phyloP scores from a whole-genome alignment of 176 grass and related monocot species.

The Oryza glumipatula region DNA sequence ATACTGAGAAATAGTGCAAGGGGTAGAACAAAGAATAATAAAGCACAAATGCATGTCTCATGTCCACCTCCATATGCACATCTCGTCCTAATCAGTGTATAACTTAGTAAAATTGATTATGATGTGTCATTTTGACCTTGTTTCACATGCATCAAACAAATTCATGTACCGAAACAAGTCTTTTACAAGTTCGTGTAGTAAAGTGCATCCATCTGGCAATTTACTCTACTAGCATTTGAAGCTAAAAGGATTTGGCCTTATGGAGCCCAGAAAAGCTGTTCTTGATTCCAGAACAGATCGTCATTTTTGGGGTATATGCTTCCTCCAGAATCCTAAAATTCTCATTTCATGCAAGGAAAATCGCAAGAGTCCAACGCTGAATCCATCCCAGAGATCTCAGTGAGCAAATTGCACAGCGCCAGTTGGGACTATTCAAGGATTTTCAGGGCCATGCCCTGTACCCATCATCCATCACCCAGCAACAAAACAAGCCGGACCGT shows the following conservation, averaged over 20 bases:
- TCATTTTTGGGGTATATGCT: slow-evolving; percentile 17
- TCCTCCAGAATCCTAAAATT: background rate
- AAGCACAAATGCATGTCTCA: too few species aligned
- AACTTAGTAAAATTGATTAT: too few species aligned
- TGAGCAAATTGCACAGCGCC: slow-evolving; percentile 39
- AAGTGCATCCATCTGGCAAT: too few species aligned
- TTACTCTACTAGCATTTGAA: background rate
- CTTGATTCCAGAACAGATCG: slow-evolving; percentile 2
- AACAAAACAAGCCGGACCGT: slow-evolving; percentile 31
- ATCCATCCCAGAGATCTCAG: slow-evolving; percentile 42
- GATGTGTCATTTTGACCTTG: too few species aligned
- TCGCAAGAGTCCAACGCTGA: slow-evolving; percentile 32
- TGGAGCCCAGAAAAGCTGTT: slow-evolving; percentile 10
- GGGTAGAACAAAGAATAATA: too few species aligned
- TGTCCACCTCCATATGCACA: too few species aligned
- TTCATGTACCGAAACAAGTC: too few species aligned
- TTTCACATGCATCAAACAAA: too few species aligned
- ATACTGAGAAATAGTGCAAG: too few species aligned
- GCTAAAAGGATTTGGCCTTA: background rate
- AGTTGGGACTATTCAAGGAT: background rate
- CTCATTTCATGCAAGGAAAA: background rate
- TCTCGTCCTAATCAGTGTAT: too few species aligned
- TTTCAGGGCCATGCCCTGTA: slow-evolving; percentile 20
- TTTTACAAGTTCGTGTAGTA: too few species aligned
- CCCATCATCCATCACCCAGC: slow-evolving; percentile 48